A percentile compares a stretch with the other conserved stretches of the same genome.
Conservation (phyloP, 129 eudicot genomes). For the Pseudognaphalium luteoalbum region DNA sequence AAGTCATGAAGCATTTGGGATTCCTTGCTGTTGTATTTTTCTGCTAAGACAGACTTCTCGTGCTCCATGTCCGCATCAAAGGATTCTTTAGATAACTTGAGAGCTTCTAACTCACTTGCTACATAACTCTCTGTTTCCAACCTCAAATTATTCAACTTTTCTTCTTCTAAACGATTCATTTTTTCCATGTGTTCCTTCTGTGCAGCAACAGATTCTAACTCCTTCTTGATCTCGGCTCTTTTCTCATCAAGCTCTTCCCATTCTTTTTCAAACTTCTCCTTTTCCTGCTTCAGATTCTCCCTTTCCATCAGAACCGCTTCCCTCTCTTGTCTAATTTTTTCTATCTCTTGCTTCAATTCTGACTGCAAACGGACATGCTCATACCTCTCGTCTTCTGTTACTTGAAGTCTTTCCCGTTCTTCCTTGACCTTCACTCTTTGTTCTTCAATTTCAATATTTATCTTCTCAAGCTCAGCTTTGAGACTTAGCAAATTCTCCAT, state of each 20-base stretch:
- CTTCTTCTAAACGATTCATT: conserved; percentile 62
- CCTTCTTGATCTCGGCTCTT: conserved; percentile 58
- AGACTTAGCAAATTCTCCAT: conserved; percentile 55
- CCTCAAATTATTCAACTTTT: conserved; percentile 57
- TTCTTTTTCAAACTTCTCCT: conserved; percentile 80
- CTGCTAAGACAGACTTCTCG: conserved; percentile 56
- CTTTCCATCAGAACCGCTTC: conserved; percentile 69
- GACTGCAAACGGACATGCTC: conserved; percentile 68
- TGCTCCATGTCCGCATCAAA: conserved; percentile 80
- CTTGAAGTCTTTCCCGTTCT: conserved; percentile 63
- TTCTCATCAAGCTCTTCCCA: conserved; percentile 97
- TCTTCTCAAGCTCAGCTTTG: conserved; percentile 71
- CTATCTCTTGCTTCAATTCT: conserved; percentile 77
- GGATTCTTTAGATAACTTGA: conserved; percentile 69
- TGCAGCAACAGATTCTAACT: conserved; percentile 45
- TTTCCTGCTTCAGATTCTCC: conserved; percentile 79
- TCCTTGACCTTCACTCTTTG: conserved; percentile 42
- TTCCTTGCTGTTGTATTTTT: conserved; percentile 55
- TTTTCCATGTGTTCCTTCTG: conserved; percentile 62
- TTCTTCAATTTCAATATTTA: conserved; percentile 55
- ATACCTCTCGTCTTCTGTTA: conserved; percentile 80
- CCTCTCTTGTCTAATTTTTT: conserved; percentile 56
- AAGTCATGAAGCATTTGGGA: conserved; percentile 63
- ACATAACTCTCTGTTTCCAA: conserved; percentile 60
- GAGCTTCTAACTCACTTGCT: conserved; percentile 71